Evolutionary conservation across 1,284 basidiomycete genomes (phyloP).

Genomic region (Acaromyces ingoldii): DNA sequence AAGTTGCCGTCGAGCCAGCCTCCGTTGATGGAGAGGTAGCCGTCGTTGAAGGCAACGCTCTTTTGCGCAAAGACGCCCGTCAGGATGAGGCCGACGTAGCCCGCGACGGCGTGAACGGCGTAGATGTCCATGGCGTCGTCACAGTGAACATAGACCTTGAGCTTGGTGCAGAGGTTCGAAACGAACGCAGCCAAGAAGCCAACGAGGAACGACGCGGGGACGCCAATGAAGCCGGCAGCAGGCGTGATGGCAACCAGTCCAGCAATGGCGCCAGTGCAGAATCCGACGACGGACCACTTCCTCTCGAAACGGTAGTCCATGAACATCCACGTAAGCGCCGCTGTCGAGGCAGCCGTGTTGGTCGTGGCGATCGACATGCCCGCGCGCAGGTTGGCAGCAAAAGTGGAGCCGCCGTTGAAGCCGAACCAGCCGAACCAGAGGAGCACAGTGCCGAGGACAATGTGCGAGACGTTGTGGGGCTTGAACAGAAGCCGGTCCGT

Average conservation of each 20-base stretch:
- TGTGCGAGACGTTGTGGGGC: conserved; percentile 85
- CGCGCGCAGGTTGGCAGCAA: conserved; percentile 83
- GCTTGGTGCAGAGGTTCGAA: conserved; percentile 81
- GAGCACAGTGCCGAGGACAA: conserved; percentile 78
- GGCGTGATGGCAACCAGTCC: conserved; percentile 54
- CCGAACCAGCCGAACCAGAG: conserved; percentile 97
- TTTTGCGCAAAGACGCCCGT: conserved; percentile 67
- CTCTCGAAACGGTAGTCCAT: conserved; percentile 77
- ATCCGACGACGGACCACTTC: conserved; percentile 62
- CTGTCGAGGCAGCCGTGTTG: conserved; percentile 66
- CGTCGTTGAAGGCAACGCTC: conserved; percentile 70
- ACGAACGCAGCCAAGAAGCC: conserved; percentile 70
- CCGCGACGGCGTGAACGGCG: conserved; percentile 41
- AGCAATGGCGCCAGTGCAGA: conserved; percentile 52
- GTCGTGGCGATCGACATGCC: conserved; percentile 82
- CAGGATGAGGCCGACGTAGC: conserved; percentile 42
- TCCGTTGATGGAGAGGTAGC: conserved; percentile 58
- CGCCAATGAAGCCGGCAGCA: conserved; percentile 57
- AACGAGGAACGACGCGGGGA: conserved; percentile 65
- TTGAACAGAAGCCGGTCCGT: conserved; percentile 80
- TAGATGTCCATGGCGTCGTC: conserved; percentile 67
- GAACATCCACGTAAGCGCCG: conserved; percentile 80
- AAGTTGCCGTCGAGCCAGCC: conserved; percentile 68
- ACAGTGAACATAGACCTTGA: conserved; percentile 60
- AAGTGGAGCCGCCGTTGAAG: conserved; percentile 81